Base-by-base conservation (phyloP, 2,329 filamentous ascomycete species). In the Periconia macrospinosa region DNA sequence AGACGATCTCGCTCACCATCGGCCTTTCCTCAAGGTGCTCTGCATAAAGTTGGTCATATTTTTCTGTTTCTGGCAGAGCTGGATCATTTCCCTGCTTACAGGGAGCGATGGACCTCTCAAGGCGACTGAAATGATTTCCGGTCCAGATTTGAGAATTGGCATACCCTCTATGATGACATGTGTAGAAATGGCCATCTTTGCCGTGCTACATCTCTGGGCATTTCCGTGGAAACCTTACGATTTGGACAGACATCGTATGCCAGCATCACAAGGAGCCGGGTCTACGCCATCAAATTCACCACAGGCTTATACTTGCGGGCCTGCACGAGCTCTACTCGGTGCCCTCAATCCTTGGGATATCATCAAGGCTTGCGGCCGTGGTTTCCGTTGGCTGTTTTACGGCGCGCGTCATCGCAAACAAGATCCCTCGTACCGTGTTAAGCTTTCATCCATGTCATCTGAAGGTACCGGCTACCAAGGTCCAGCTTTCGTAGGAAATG, bases 41-140 rank as follows among this genome's bases (percentile, higher is more conserved):
- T 89, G 90, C 66, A 94, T 96, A 76, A 96, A 96, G 75, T 81
- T 95, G 27, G 91, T 95, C 67, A 91, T 96, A 66, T 96, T 96
- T 79, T 82, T 96, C 61, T 92, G 88, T 35, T 95, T 95, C 74
- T 96, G 91, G 91, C 91, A 96, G 68, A 68, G 58, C 33, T 61
- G 82, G 63, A 61, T 85, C 48, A 86, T 89, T 59, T 85, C 81
- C 18, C 79, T 88, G 54, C 75, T 89, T 18, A 83, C 83, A 17
- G 75, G 81, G 72, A 84, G 84, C 0, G 80, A 81, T 5, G 81
- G 89, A 5, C 80, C 86, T 15, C 78, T 94, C 47, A 83, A 86
- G 56, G 72, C 88, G 1, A 87, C 81, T 42, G 72, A 79, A 1
- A 80, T 81, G 33, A 74, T 96, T 13, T 84, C 85, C 30, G 87